These are phyloP conservation scores for Lineolata rhizophorae DNA, from an alignment of 495 filamentous ascomycete species.

Conservation along the genomic window DNA sequence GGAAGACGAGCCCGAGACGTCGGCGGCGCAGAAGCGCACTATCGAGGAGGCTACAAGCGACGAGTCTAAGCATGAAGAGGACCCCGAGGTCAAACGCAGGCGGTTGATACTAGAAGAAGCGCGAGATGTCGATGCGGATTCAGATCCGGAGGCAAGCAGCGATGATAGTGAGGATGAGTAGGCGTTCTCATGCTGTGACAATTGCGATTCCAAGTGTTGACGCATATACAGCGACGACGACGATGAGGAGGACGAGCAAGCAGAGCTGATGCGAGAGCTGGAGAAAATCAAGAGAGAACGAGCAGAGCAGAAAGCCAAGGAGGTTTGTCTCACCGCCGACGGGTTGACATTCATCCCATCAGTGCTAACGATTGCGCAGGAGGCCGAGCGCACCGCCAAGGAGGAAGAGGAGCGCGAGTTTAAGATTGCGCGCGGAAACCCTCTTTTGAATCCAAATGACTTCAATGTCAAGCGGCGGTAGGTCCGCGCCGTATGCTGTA, in stretches of 20 bases:
- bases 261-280: constrained; percentile 73
- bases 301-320: constrained; percentile 62
- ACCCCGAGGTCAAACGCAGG: constrained; percentile 63
- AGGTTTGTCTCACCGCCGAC: constrained; percentile 24
- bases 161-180: constrained; percentile 52
- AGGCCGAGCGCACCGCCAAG: constrained; percentile 40
- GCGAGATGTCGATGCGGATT: constrained; percentile 77
- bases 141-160: constrained; percentile 37
- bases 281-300: constrained; percentile 88
- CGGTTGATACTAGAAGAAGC: constrained; percentile 67
- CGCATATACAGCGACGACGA: constrained; percentile 36
- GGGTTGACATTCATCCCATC: constrained; percentile 1
- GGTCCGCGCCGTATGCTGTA: constrained; percentile 7
- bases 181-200: too few relatives aligned
- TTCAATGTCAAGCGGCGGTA: constrained; percentile 49
- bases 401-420: constrained; percentile 68
- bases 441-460: constrained; percentile 59
- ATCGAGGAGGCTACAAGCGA: constrained; percentile 27
- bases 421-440: constrained; percentile 84
- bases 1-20: constrained; percentile 13
- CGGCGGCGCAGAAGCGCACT: constrained; percentile 37
- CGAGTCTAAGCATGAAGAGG: constrained; percentile 34
- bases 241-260: constrained; percentile 75
- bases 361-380: too few relatives aligned
- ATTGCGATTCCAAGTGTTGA: too few relatives aligned